These are phyloP conservation scores for Ramularia endophylla DNA, from an alignment of 2,329 filamentous ascomycete genomes.

Conservation along the genomic window DNA sequence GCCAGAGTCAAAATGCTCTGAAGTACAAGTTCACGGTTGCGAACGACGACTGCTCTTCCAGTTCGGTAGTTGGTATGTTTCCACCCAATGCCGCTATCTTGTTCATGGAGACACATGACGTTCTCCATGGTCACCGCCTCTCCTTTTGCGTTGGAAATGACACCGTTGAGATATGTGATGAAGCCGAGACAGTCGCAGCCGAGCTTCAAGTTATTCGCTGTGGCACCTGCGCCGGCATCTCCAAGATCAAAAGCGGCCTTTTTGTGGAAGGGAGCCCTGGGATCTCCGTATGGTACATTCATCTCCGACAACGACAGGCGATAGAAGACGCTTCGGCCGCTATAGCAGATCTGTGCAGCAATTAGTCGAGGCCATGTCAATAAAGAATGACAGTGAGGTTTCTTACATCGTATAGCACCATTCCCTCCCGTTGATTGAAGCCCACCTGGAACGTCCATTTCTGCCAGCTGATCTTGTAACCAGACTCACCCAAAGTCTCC, in stretches of 20 bases:
- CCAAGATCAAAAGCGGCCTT: constrained; percentile 76
- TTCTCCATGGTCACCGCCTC: constrained; percentile 80
- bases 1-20: constrained; percentile 93
- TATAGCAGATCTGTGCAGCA: too few relatives aligned
- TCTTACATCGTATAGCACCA: constrained; percentile 80
- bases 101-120: constrained; percentile 91
- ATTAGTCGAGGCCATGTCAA: too few relatives aligned
- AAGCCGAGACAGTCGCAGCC: constrained; percentile 84
- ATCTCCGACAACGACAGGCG: constrained; percentile 85
- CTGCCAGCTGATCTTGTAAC: constrained; percentile 75
- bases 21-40: constrained; percentile 77
- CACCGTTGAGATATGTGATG: constrained; percentile 86
- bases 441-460: constrained; percentile 92
- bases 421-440: constrained; percentile 91
- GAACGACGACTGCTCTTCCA: constrained; percentile 77
- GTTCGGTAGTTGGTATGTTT: constrained; percentile 87
- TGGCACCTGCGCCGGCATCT: constrained; percentile 76
- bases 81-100: constrained; percentile 86
- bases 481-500: too few relatives aligned
- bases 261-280: constrained; percentile 70
- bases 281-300: constrained; percentile 85
- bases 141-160: constrained; percentile 70
- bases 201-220: constrained; percentile 70
- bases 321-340: constrained; percentile 76
- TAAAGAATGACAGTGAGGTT: too few relatives aligned